Base-by-base conservation (phyloP, 108 stramenopile genomes). In the Nitzschia sp. region DNA sequence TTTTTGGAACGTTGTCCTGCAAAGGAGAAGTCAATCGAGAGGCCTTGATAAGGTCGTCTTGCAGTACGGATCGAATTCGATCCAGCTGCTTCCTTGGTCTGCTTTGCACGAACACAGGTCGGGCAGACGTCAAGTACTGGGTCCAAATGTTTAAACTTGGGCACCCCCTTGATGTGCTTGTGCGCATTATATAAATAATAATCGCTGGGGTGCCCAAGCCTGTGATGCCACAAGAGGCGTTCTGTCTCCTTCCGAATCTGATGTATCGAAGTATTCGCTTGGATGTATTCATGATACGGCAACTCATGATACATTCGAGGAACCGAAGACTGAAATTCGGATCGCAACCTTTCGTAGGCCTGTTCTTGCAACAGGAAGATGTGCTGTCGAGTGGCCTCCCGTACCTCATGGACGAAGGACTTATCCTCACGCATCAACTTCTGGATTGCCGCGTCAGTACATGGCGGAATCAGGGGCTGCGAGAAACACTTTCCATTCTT, bases 91-190 rank as follows among this genome's bases (percentile, higher is more conserved):
- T 28, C 59, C 29, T 69, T 68, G 13, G 74, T 69, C 35, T 69
- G 74, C 51, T 75, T 75, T 3, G 60, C 48, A 26, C 48, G 67
- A 11, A 69, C 60, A 24, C 74, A 75, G 17, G 74, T 75, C 6
- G 74, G 74, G 42, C 74, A 67, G 18, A 18, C 2, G 28, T 66
- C 65, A 13, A 74, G 48, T 2, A 71, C 35, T 2, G 32, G 33
- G 13, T 11, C 17, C 3, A 35, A 13, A 24, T 33, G 46, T 27
- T 49, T 49, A 29, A 72, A 54, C 6, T 29, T 15, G 17, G 71
- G 71, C 33, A 72, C 62, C n/a, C n/a, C n/a, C n/a, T n/a, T n/a
- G n/a, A n/a, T n/a, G n/a, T n/a, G n/a, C n/a, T n/a, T n/a, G n/a
- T 74, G 73, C 21, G 66, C 66, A 17, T 66, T 9, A 55, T 38